These are phyloP conservation scores for Debaryomycetaceae sp. DNA, from an alignment of 1,139 yeast genomes.

Conservation along the genomic window DNA sequence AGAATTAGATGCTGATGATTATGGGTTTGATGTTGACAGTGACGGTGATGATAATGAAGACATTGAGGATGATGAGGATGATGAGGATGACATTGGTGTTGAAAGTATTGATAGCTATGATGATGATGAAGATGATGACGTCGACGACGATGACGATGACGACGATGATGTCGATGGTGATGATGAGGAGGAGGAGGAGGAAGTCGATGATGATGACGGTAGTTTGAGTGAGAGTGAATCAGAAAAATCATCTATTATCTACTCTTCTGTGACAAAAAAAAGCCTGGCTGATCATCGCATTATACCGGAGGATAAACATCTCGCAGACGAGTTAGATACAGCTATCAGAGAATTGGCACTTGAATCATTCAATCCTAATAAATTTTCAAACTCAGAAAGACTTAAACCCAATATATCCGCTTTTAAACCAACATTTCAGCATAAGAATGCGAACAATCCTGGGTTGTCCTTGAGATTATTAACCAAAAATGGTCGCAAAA, in stretches of 20 bases:
- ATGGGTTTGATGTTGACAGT: slow-evolving; percentile 14
- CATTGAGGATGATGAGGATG: slow-evolving; percentile 16
- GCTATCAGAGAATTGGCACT: slow-evolving; percentile 50
- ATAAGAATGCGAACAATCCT: slow-evolving; percentile 5
- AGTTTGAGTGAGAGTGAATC: slow-evolving; percentile 6
- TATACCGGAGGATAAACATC: slow-evolving; percentile 33
- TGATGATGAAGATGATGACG: slow-evolving; percentile 16
- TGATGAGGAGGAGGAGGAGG: slow-evolving; percentile 10
- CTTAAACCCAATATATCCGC: slow-evolving; percentile 20
- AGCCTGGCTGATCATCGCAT: slow-evolving; percentile 1
- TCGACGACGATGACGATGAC: slow-evolving; percentile 12
- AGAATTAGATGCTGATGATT: slow-evolving; percentile 15
- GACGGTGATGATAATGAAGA: slow-evolving; percentile 16
- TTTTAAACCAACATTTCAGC: slow-evolving; percentile 9
- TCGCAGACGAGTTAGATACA: slow-evolving; percentile 51
- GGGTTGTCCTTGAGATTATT: slow-evolving; percentile 51
- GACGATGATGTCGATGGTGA: slow-evolving; percentile 13
- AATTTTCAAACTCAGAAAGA: slow-evolving; percentile 12
- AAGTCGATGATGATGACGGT: slow-evolving; percentile 9
- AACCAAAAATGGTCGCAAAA: slow-evolving; percentile 48
- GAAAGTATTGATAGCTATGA: slow-evolving; percentile 10
- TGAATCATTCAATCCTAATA: slow-evolving; percentile 45
- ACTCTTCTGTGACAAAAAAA: slow-evolving; percentile 3
- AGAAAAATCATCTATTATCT: neutral
- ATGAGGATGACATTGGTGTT: slow-evolving; percentile 15